Base-by-base conservation (phyloP, 2,329 filamentous ascomycete genomes). In the Monilinia vaccinii-corymbosi region DNA sequence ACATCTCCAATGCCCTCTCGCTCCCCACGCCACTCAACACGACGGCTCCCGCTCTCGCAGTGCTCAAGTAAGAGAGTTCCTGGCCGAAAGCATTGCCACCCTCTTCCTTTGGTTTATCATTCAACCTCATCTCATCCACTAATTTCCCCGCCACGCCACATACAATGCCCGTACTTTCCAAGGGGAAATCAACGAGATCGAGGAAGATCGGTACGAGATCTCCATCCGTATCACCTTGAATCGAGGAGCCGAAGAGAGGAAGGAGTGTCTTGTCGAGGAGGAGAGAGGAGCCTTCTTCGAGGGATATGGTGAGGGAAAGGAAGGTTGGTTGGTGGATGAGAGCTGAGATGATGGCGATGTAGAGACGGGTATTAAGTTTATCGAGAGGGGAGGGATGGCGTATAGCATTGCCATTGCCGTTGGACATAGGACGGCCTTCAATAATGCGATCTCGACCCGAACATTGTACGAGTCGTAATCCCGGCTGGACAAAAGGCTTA, bases 161-260 rank as follows among this genome's bases (percentile, higher is more conserved):
- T 4, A 99, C 91, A 61, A 99, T 97, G 25, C 93, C 93, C 0
- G 92, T 96, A 9, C 91, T 91, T 72, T 96, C 91, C 46, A 93
- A 80, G 0, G 93, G 89, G 45, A 97, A 77, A 46, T 84, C 84
- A 23, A 83, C 84, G 31, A 99, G 79, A 68, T 97, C 91, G 4
- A 99, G 80, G 61, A 91, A 93, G 67, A 99, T 94, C 1, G 94
- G 91, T 1, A 95, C 84, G 38, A 92, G 79, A 61, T 83, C 84
- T 65, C 85, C 85, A 57, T 85, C 85, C 50, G 83, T 89, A 62
- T 86, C 82, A 14, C 90, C 91, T 0, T 96, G 82, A 2, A 97
- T 76, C 0, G 90, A 82, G 67, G 88, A 86, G 23, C 85, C 84
- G 67, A 88, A 88, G 21, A 88, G 76, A 14, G 75, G 74, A 7